A percentile compares a stretch with the other conserved stretches of the same genome.
phyloP scores from a whole-genome alignment of 805 yeast genomes.

The Saturnispora hagleri region DNA sequence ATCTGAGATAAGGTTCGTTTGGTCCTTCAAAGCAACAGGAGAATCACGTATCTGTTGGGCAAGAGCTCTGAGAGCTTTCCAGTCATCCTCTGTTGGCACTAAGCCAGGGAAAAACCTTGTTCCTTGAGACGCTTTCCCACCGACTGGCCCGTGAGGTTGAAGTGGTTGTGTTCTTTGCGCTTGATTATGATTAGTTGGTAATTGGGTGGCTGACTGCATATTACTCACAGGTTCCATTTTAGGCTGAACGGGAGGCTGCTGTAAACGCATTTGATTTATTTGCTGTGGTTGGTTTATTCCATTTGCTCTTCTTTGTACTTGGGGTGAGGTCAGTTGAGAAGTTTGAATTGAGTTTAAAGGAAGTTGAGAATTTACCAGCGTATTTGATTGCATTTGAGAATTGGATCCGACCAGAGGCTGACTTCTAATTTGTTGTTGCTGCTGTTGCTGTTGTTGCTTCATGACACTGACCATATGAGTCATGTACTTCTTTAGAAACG shows the following conservation, averaged over 20 bases:
- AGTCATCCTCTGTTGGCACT: conserved; percentile 50
- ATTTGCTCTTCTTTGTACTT: conserved; percentile 6
- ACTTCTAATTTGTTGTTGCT: conserved; percentile 8
- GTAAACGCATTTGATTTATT: conserved; percentile 7
- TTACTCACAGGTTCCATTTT: background rate
- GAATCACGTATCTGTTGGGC: conserved; percentile 61
- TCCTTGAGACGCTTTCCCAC: conserved; percentile 12
- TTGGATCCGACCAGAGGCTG: background rate
- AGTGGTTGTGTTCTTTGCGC: conserved; percentile 13
- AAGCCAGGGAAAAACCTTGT: conserved; percentile 27
- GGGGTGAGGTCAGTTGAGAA: conserved; percentile 12
- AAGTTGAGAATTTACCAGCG: background rate
- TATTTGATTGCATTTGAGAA: background rate
- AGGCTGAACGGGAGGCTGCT: conserved; percentile 1
- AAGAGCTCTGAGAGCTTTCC: conserved; percentile 49
- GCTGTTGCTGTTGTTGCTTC: conserved; percentile 18
- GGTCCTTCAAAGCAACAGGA: conserved; percentile 57
- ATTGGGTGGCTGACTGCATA: conserved; percentile 13
- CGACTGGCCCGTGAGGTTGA: conserved; percentile 4
- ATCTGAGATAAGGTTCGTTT: conserved; percentile 49
- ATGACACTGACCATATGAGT: conserved; percentile 22
- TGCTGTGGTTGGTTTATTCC: conserved; percentile 5
- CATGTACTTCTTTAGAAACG: conserved; percentile 27
- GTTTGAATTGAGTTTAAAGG: background rate
- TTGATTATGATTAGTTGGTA: conserved; percentile 29